These are phyloP conservation scores for Colletotrichum sp. DNA, from an alignment of 2,329 filamentous ascomycete genomes.

Conservation along the genomic window DNA sequence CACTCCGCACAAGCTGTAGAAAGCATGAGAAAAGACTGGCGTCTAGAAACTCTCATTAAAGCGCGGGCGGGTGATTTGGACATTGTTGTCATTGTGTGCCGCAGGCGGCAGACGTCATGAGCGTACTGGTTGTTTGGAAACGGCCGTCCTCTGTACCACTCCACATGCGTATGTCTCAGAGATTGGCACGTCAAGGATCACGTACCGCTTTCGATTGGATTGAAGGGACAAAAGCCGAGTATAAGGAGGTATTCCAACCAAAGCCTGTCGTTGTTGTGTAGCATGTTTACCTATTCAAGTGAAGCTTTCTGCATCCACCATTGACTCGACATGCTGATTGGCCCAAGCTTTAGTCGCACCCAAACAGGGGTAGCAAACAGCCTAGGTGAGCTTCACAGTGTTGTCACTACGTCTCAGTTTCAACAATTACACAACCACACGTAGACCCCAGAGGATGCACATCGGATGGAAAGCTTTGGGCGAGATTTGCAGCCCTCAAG, in stretches of 20 bases:
- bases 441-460: not conserved
- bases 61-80: not conserved
- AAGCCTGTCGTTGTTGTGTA: not conserved
- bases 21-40: not conserved
- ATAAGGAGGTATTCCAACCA: not conserved
- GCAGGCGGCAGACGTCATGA: not conserved
- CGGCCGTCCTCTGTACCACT: not conserved
- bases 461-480: not conserved
- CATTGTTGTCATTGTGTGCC: not conserved
- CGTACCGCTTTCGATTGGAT: not conserved
- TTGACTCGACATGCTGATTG: not conserved
- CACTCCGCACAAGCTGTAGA: not conserved
- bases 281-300: not conserved
- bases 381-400: not conserved
- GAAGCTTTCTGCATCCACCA: slow-evolving; percentile 10
- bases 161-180: not conserved
- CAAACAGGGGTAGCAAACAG: not conserved
- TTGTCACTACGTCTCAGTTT: not conserved
- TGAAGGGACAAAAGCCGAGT: not conserved
- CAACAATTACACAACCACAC: not conserved
- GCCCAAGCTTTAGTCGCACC: not conserved
- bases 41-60: not conserved
- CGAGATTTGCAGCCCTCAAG: not conserved
- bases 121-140: not conserved
- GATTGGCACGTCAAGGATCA: not conserved